Base-by-base conservation (phyloP, 192 early-diverging fungal species). In the Dissophora globulifera region DNA sequence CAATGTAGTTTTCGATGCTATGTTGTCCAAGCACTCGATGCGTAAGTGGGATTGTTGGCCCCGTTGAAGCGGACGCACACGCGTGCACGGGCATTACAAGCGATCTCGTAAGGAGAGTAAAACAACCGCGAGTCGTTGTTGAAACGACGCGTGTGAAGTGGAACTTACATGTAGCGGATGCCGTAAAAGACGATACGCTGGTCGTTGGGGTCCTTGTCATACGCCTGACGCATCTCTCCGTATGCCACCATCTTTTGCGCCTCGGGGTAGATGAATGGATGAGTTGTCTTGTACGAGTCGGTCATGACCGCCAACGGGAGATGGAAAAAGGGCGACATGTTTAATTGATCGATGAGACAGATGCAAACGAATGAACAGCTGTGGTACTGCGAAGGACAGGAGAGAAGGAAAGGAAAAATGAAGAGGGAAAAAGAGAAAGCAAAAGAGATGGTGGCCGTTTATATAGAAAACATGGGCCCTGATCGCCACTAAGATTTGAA, bases 271-370 rank as follows among this genome's bases (percentile, higher is more conserved):
- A 96, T 78, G 61, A 83, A 85, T 17, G 82, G 83, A 65, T 96
- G 94, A 19, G 86, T 86, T 0, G 86, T 82, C 82, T 96, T 96
- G 87, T 96, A 96, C 30, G 91, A 92, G 78, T 96, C 94, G 8
- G 94, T 90, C 22, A 96, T 71, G 40, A 96, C 68, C 8, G 85
- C 75, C 11, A 87, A 78, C 2, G 93, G 91, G 32, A 94, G 57
- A 50, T 58, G 19, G 23, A 61, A 57, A 10, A 59, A 35, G 0
- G 22, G 23, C 50, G 54, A n/a, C n/a, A n/a, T n/a, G n/a, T n/a
- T n/a, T n/a, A n/a, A n/a, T n/a, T n/a, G n/a, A n/a, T n/a, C n/a
- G n/a, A n/a, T n/a, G n/a, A n/a, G n/a, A n/a, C n/a, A n/a, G n/a
- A n/a, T n/a, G n/a, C n/a, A n/a, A n/a, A n/a, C n/a, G n/a, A n/a